Base-by-base conservation (phyloP, 2,329 filamentous ascomycete genomes). In the Aureobasidium melanogenum region DNA sequence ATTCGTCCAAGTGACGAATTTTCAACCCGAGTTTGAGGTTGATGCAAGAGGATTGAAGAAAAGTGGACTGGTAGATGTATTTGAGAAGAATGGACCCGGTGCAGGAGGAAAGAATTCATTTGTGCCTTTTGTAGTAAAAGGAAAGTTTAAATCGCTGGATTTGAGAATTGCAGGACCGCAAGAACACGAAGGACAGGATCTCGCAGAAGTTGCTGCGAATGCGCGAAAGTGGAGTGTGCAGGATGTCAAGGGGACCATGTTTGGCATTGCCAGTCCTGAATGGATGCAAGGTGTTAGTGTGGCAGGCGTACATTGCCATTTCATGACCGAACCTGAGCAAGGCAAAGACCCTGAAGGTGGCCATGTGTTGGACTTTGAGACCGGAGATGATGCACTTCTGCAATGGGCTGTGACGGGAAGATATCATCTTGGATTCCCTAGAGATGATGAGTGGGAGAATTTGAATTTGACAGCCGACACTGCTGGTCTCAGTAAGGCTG, bases 351-450 rank as follows among this genome's bases (percentile, higher is more conserved):
- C 67, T 54, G 64, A 67, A 17, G 75, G 75, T 4, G 75, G 74
- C 0, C 66, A 68, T 24, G 71, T 77, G 9, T 62, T 67, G 22
- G 70, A 75, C 34, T 76, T 77, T 58, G 71, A 72, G 62, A 72
- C 70, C 38, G 69, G 64, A 0, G 70, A 71, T 3, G 71, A 69
- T 24, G 71, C 68, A 5, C 12, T 67, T 19, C 61, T 77, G 58
- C 69, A 71, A 41, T 76, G 72, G 68, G 71, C 73, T 2, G 75
- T 74, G 60, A 75, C 73, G 47, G 75, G 74, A 14, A 68, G 74
- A 39, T 76, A 76, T 61, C 75, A 77, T 67, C 63, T 77, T 30
- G 75, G 74, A 0, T 76, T 77, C 47, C 74, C 75, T 26, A 71
- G 74, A 50, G 75, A 73, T 47, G 71, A 72, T 4, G 71, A 74